Percentiles rank a stretch among this genome's conserved stretches.
These are phyloP conservation scores for Psidium friedrichsthalianum DNA, from an alignment of 345 rosid species.

Conservation along the genomic window DNA sequence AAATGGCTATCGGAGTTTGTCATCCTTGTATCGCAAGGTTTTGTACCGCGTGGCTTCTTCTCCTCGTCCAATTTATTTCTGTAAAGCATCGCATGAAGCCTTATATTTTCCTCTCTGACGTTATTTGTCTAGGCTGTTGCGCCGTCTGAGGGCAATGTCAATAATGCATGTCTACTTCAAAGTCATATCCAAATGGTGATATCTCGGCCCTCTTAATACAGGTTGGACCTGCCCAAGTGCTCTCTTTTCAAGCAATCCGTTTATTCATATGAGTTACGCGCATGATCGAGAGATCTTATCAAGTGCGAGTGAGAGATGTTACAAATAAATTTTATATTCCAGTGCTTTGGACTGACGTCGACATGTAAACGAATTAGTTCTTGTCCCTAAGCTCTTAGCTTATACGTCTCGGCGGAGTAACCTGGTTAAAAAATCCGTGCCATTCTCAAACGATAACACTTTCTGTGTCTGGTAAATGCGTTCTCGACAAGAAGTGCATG, in stretches of 20 bases:
- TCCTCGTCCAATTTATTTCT: neutral
- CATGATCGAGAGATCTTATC: neutral
- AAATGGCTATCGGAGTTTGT: neutral
- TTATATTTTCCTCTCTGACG: neutral
- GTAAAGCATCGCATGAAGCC: neutral
- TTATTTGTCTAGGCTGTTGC: neutral
- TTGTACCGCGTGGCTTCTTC: neutral
- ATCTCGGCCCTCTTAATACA: neutral
- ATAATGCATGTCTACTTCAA: too few species aligned
- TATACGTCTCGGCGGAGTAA: neutral
- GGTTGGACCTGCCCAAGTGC: neutral
- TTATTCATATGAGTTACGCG: neutral
- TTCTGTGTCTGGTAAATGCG: neutral
- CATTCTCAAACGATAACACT: neutral
- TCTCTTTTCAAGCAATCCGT: neutral
- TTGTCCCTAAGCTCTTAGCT: neutral
- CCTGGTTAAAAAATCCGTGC: neutral
- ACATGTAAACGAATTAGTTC: neutral
- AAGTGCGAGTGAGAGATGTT: neutral
- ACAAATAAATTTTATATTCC: neutral
- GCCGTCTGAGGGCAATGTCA: neutral
- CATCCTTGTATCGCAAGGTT: neutral
- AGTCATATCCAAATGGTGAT: neutral
- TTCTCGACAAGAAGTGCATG: neutral
- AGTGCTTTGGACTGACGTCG: neutral